Base-by-base conservation (phyloP, 2,329 filamentous ascomycete genomes). In the Fusarium protoensiforme region DNA sequence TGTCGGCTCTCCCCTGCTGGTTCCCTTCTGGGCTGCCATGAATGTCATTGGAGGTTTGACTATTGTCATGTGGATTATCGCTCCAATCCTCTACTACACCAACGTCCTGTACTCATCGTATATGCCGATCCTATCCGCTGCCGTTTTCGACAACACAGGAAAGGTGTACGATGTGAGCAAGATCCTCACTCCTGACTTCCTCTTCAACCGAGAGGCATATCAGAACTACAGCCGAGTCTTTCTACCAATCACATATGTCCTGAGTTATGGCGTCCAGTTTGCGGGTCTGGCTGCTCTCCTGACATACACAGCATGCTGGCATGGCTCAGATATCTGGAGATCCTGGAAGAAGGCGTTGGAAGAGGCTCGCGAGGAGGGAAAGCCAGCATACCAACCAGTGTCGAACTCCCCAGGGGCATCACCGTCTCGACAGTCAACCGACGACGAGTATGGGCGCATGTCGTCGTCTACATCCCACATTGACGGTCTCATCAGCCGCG, bases 251-350 rank as follows among this genome's bases (percentile, higher is more conserved):
- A 96, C 94, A 0, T 97, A 96, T 78, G 93, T 95, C 22, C 86
- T 97, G 43, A 95, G 93, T 78, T 97, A 97, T 75, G 94, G 92
- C 4, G 88, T 97, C 27, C 94, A 96, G 77, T 97, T 97, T 80
- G 94, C 94, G 14, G 93, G 92, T 2, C 85, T 97, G 22, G 92
- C 94, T 27, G 92, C 94, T 2, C 85, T 97, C 14, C 84, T 97
- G 20, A 94, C 93, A 1, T 94, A 97, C 79, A 97, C 94, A 0
- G 85, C 89, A 24, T 93, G 94, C 78, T 96, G 94, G 93, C 94
- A 97, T 77, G 94, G 94, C 16, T 90, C 88, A 74, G 94, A 96
- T 78, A 96, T 97, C 22, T 92, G 90, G 90, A 89, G 86, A 43
- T 93, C 95, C 74, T 94, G 93, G 88, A 91, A 88, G 75, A 87